phyloP scores from a whole-genome alignment of 331 rosid species.

The Acacia pycnantha region DNA sequence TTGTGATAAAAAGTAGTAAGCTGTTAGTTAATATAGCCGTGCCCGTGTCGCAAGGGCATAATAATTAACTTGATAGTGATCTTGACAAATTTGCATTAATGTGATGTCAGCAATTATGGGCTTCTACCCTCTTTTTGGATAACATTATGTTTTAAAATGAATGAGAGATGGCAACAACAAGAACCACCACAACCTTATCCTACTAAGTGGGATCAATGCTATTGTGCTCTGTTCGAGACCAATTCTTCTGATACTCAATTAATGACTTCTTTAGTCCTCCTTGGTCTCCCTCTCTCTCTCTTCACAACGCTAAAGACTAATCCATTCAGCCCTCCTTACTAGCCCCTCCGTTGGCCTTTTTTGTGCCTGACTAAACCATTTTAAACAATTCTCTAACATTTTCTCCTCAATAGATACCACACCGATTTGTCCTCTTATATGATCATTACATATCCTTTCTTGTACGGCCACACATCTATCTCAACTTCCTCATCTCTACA shows the following conservation, averaged over 20 bases:
- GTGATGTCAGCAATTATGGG: not conserved
- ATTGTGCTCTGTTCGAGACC: not conserved
- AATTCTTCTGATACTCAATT: too few species aligned
- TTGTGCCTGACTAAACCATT: not conserved
- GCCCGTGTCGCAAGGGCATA: not conserved
- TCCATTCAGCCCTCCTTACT: not conserved
- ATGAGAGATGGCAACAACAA: not conserved
- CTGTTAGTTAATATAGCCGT: not conserved
- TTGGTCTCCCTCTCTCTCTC: not conserved
- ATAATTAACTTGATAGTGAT: not conserved
- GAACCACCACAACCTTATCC: not conserved
- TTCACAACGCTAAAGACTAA: not conserved
- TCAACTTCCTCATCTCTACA: too few species aligned
- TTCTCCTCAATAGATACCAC: too few species aligned
- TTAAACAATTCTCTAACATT: too few species aligned
- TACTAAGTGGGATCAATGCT: not conserved
- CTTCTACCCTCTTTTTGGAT: not conserved
- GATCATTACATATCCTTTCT: too few species aligned
- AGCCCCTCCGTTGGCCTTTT: not conserved
- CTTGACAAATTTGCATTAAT: not conserved
- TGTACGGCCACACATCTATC: too few species aligned
- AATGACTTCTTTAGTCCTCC: not conserved
- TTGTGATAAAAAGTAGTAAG: not conserved
- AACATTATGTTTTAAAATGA: not conserved
- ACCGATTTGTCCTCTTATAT: too few species aligned